phyloP scores from a whole-genome alignment of 139 green algal genomes.

The Pseudopediastrum boryanum region DNA sequence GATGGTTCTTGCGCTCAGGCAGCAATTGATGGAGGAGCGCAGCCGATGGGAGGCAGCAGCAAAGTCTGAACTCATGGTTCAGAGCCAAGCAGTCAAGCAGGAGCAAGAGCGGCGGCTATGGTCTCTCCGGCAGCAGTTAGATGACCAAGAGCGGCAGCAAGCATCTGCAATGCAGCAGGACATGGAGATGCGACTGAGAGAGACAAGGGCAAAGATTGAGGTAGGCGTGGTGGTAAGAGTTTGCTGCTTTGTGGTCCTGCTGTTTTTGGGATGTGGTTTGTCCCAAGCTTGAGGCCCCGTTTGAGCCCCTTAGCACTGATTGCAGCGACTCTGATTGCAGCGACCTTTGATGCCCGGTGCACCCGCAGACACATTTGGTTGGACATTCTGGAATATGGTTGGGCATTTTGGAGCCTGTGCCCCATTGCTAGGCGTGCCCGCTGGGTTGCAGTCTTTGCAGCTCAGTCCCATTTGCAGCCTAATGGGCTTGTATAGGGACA shows the following conservation, averaged over 20 bases:
- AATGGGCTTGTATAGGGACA: too few species aligned
- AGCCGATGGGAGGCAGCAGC: constrained; percentile 15
- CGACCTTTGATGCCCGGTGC: too few species aligned
- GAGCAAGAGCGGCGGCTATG: constrained; percentile 31
- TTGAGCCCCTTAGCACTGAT: too few species aligned
- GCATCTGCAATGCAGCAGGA: constrained; percentile 17
- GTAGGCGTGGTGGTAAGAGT: neutral
- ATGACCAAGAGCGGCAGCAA: constrained; percentile 27
- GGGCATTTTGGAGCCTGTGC: too few species aligned
- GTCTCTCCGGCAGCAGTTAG: constrained; percentile 41
- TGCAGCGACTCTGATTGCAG: too few species aligned
- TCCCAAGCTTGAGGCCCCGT: too few species aligned
- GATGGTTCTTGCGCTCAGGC: neutral
- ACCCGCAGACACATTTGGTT: too few species aligned
- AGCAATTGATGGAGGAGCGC: constrained; percentile 27
- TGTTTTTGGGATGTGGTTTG: too few species aligned
- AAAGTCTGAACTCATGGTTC: constrained; percentile 22
- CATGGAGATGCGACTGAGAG: constrained; percentile 23
- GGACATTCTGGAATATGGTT: too few species aligned
- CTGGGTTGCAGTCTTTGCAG: too few species aligned
- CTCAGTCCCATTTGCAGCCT: too few species aligned
- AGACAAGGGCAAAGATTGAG: constrained; percentile 17
- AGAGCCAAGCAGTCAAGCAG: constrained; percentile 34
- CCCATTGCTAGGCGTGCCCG: too few species aligned
- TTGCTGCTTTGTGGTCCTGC: neutral